Evolutionary conservation across 352 stramenopile species (phyloP), one percentile per base, ranked within the genome.

Genomic region (Globisporangium camurandrum): DNA sequence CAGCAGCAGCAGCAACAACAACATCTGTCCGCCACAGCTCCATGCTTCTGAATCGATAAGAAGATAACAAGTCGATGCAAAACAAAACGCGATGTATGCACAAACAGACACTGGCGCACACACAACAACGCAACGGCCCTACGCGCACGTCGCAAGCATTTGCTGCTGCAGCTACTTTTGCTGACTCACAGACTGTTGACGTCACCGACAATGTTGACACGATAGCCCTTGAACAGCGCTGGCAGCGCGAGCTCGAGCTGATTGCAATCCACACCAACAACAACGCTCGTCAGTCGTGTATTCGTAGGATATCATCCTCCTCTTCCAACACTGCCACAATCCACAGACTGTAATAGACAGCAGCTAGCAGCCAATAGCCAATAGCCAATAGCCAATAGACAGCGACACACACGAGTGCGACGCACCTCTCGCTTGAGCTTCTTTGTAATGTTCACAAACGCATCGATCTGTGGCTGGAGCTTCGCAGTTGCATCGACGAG

Each of bases 141-240:
- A 23, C 36, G 12, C 36, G 36, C 16, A 40, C 14, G 19, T 16
- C n/a, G 12, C 3, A 3, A 16, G 0, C 36, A 20, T n/a, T 14
- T 8, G 36, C 36, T 40, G 36, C 39, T 45, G 3, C 20, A n/a
- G n/a, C 22, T 17, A n/a, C n/a, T n/a, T n/a, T n/a, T n/a, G n/a
- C n/a, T n/a, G 10, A 5, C 27, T 68, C 68, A 88, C 33, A 88
- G 47, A 42, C 58, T 86, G 69, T 88, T 90, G 37, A 91, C 64
- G 23, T 88, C 80, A 23, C 80, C 80, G n/a, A 88, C 64, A 51
- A 92, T 85, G 60, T 86, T 86, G 24, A 92, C 74, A 42, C 76
- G 79, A 65, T 84, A 79, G 7, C 80, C 80, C 58, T 86, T 86
- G 51, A 89, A 92, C 19, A 92, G 50, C 19, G 65, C 33, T 3